Evolutionary conservation across 2,329 filamentous ascomycete species (phyloP).

Genomic region (Curvularia spicifera): DNA sequence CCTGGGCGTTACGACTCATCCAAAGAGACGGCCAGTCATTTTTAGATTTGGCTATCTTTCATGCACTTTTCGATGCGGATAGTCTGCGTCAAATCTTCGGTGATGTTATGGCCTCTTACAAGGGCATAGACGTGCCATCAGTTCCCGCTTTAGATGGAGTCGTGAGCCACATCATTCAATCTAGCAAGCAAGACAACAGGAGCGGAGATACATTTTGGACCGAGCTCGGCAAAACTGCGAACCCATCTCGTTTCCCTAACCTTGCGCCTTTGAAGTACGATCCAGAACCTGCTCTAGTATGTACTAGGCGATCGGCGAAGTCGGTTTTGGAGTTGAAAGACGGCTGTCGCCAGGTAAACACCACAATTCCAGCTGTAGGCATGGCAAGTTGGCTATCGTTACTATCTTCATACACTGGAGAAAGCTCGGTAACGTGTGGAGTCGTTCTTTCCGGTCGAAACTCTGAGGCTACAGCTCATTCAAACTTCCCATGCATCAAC

Average conservation of each 20-base stretch:
- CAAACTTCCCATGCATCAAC: slow-evolving; percentile 78
- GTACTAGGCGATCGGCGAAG: slow-evolving; percentile 49
- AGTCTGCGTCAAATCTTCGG: slow-evolving; percentile 71
- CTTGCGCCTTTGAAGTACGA: slow-evolving; percentile 67
- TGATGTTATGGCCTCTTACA: slow-evolving; percentile 60
- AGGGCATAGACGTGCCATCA: slow-evolving; percentile 31
- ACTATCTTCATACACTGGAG: slow-evolving; percentile 77
- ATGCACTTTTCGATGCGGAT: slow-evolving; percentile 84
- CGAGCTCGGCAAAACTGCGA: slow-evolving; percentile 58
- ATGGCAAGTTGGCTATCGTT: slow-evolving; percentile 81
- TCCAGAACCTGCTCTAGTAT: slow-evolving; percentile 45
- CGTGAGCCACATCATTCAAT: slow-evolving; percentile 54
- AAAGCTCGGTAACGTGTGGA: slow-evolving; percentile 76
- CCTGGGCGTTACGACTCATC: slow-evolving; percentile 68
- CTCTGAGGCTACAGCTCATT: slow-evolving; percentile 63
- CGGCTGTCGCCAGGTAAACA: slow-evolving; percentile 62
- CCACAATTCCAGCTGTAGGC: slow-evolving; percentile 77
- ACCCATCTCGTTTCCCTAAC: slow-evolving; percentile 75
- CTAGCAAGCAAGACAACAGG: slow-evolving; percentile 40
- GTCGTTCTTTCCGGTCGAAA: slow-evolving; percentile 78
- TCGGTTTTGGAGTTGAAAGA: slow-evolving; percentile 59
- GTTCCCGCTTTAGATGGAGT: slow-evolving; percentile 50
- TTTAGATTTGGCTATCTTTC: slow-evolving; percentile 68
- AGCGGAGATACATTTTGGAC: slow-evolving; percentile 67
- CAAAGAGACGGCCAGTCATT: slow-evolving; percentile 25